Evolutionary conservation across 2,329 filamentous ascomycete species (phyloP).

Genomic region (Aspergillus tubingensis): DNA sequence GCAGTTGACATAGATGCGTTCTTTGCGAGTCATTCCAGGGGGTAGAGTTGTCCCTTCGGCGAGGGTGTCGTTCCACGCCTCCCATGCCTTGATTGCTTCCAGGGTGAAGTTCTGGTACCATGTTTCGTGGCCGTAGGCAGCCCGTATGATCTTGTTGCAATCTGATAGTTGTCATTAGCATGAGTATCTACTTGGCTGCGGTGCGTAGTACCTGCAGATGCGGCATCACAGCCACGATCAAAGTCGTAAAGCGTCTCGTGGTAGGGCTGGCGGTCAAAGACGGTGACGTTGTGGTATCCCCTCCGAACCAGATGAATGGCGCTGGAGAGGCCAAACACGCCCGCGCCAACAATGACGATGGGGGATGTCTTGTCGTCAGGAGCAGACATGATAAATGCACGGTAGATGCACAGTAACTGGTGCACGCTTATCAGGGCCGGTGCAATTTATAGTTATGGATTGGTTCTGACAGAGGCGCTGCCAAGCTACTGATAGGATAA

Average conservation of each 20-base stretch:
- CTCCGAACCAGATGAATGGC: conserved; percentile 47
- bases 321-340: conserved; percentile 47
- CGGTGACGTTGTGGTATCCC: conserved; percentile 51
- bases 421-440: background rate
- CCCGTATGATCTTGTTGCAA: conserved; percentile 50
- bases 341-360: conserved; percentile 47
- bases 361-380: conserved; percentile 8
- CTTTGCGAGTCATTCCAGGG: conserved; percentile 38
- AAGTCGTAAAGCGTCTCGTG: conserved; percentile 46
- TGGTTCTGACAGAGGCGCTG: background rate
- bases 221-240: conserved; percentile 45
- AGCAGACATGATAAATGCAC: background rate
- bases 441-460: background rate
- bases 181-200: no score
- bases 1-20: conserved; percentile 45
- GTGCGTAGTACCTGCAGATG: conserved; percentile 39
- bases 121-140: conserved; percentile 46
- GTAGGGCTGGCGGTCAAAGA: conserved; percentile 53
- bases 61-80: conserved; percentile 46
- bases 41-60: conserved; percentile 32
- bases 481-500: background rate
- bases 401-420: background rate
- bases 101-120: conserved; percentile 51
- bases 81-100: conserved; percentile 48
- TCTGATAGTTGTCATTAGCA: conserved; percentile 26